phyloP scores from a whole-genome alignment of 1,139 yeast genomes.

The Blastobotrys serpentis region DNA sequence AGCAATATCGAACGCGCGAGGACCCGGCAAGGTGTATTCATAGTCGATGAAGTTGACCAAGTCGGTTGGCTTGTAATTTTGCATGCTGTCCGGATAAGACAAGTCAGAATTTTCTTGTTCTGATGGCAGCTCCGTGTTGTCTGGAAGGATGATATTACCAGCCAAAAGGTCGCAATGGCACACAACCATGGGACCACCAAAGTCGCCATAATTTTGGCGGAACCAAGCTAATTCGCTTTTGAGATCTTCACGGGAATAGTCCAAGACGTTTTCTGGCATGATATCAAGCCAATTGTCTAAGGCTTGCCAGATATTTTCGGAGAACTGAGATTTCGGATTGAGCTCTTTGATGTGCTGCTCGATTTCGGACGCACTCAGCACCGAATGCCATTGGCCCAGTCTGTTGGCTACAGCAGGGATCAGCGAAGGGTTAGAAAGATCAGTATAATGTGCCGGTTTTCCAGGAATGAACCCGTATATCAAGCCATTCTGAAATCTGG shows the following conservation, averaged over 20 bases:
- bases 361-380: conserved; percentile 45
- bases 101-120: background rate
- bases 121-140: conserved; percentile 30
- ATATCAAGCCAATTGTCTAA: conserved; percentile 61
- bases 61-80: conserved; percentile 40
- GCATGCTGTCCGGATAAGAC: background rate
- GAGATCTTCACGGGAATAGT: conserved; percentile 33
- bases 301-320: conserved; percentile 56
- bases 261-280: conserved; percentile 46
- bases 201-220: conserved; percentile 39
- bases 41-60: conserved; percentile 67
- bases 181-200: conserved; percentile 51
- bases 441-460: conserved; percentile 56
- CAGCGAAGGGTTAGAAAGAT: conserved; percentile 48
- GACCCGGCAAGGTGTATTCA: conserved; percentile 78
- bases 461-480: conserved; percentile 73
- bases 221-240: conserved; percentile 62
- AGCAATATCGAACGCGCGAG: conserved; percentile 81
- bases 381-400: conserved; percentile 70
- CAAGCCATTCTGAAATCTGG: conserved; percentile 70
- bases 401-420: conserved; percentile 64
- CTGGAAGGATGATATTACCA: conserved; percentile 69
- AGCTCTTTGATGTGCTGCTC: conserved; percentile 46
- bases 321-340: conserved; percentile 15
- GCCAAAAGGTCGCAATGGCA: conserved; percentile 72